phyloP scores from a whole-genome alignment of 495 filamentous ascomycete species.

The Penicillium paradoxum region DNA sequence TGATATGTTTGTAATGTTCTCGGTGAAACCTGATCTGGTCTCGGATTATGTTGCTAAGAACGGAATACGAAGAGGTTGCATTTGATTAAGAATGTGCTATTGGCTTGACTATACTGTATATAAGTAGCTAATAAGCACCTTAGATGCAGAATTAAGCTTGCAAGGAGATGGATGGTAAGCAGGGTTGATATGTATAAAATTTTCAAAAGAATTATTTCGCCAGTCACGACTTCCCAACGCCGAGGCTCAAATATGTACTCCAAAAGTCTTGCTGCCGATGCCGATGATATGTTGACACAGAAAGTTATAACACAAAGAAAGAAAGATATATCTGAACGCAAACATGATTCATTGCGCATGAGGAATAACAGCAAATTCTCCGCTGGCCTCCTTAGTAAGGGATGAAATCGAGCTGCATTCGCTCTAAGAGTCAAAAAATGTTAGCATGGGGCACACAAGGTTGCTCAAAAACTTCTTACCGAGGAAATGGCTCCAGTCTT shows the following conservation, averaged over 20 bases:
- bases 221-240: neutral
- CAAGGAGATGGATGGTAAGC: too few species aligned
- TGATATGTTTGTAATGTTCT: neutral
- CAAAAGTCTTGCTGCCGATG: neutral
- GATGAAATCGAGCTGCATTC: slow-evolving; percentile 46
- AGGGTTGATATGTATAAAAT: too few species aligned
- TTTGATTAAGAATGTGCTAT: too few species aligned
- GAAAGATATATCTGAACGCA: slow-evolving; percentile 4
- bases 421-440: slow-evolving; percentile 26
- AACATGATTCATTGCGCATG: slow-evolving; percentile 18
- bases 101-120: too few species aligned
- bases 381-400: slow-evolving; percentile 29
- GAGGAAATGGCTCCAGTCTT: slow-evolving; percentile 43
- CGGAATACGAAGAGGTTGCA: too few species aligned
- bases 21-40: too few species aligned
- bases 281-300: neutral
- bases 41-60: neutral
- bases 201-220: neutral
- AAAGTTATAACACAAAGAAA: neutral
- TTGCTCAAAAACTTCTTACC: slow-evolving; percentile 22
- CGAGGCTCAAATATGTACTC: neutral
- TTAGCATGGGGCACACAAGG: slow-evolving; percentile 11
- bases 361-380: slow-evolving; percentile 12
- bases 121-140: too few species aligned
- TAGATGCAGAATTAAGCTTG: too few species aligned